Evolutionary conservation across 768 basidiomycete species (phyloP), one percentile per base, ranked within the genome.

Genomic region (Cyathus striatus): DNA sequence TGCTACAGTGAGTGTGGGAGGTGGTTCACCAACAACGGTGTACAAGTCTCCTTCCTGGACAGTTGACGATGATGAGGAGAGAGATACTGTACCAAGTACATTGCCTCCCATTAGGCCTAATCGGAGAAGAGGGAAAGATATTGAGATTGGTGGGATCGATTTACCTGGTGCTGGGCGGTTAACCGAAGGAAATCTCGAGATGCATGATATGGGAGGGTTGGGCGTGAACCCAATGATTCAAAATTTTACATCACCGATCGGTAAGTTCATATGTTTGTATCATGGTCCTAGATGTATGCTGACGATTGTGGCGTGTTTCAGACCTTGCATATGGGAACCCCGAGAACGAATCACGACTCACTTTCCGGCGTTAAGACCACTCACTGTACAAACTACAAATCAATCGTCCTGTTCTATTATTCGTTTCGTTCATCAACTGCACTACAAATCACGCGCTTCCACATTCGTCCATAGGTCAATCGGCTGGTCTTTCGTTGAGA

Each of bases 231-330:
- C 71, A 32, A 60, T 83, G 61, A 70, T 86, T 38, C 68, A 78
- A 48, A 75, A 78, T 49, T 87, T 78, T 64, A 82, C 73, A 34
- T 85, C 82, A 18, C 85, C 85, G 1, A 81, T 87, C 41, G 79
- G 84, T 86, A 47, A 16, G 69, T 62, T 26, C 36, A n/a, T n/a
- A n/a, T n/a, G n/a, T n/a, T 32, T 33, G 26, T 43, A 3, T 41
- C 17, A n/a, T 30, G 10, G 16, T 17, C 40, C 16, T 18, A 13
- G 30, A 18, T 41, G 41, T 23, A 24, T 32, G 18, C 42, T 34
- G 14, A n/a, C 12, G 7, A 20, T 18, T 24, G 23, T 33, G 23
- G n/a, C 9, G 21, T 39, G 38, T 6, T 46, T 33, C 35, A 64
- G 60, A 64, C 39, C 46, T 66, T 27, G 51, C 50, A 10, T 63